Evolutionary conservation across 2,329 filamentous ascomycete species (phyloP).

Genomic region (Aspergillus brasiliensis): DNA sequence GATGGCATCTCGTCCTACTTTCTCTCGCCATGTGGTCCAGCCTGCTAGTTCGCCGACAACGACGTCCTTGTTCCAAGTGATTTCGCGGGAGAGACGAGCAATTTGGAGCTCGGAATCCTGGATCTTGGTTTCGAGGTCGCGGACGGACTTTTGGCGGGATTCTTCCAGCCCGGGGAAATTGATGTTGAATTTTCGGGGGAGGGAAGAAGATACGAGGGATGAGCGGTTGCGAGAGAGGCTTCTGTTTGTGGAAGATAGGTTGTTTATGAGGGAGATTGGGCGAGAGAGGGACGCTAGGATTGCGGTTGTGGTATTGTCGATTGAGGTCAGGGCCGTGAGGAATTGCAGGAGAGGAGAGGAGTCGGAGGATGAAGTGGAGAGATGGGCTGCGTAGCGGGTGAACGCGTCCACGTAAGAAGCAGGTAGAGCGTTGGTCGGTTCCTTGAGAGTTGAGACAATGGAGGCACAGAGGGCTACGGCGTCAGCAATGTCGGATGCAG

Average conservation of each 20-base stretch:
- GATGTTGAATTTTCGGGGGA: constrained; percentile 50
- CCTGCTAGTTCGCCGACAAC: constrained; percentile 89
- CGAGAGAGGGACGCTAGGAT: constrained; percentile 77
- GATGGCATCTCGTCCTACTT: constrained; percentile 72
- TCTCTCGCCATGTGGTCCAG: constrained; percentile 88
- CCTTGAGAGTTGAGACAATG: constrained; percentile 53
- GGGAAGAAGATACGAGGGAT: constrained; percentile 65
- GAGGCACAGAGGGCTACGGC: constrained; percentile 46
- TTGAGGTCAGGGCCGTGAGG: constrained; percentile 73
- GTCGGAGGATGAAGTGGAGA: constrained; percentile 63
- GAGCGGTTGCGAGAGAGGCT: constrained; percentile 76
- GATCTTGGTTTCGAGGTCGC: constrained; percentile 81
- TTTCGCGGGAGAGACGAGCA: constrained; percentile 73
- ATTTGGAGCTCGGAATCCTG: constrained; percentile 70
- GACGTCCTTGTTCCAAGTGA: constrained; percentile 89
- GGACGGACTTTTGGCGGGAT: constrained; percentile 75
- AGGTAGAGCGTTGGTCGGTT: constrained; percentile 65
- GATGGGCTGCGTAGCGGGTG: constrained; percentile 67
- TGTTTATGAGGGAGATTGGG: constrained; percentile 74
- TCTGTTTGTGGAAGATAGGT: constrained; percentile 73
- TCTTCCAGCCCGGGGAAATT: constrained; percentile 69
- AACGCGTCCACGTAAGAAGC: constrained; percentile 68
- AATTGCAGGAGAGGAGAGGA: constrained; percentile 73
- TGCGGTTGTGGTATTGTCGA: constrained; percentile 82
- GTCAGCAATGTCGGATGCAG: constrained; percentile 53